Evolutionary conservation across 1,139 yeast species (phyloP).

Genomic region (Saccharomyces hybrid): DNA sequence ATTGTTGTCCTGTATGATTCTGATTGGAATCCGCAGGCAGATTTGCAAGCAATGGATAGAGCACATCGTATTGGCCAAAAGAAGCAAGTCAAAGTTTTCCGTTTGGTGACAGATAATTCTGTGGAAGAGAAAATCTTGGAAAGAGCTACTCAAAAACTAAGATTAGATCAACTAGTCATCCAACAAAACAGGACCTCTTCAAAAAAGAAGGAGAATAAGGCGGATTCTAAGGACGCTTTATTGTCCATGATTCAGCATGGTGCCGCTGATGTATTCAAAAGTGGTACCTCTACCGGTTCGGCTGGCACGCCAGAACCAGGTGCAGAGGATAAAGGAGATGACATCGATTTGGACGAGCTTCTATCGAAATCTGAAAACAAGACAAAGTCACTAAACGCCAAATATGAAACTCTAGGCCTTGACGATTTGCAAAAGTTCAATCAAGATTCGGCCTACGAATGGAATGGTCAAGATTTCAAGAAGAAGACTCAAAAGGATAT

Average conservation of each 20-base stretch:
- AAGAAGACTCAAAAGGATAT: conserved; percentile 48
- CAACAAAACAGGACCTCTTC: conserved; percentile 74
- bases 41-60: conserved; percentile 97
- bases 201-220: conserved; percentile 40
- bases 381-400: conserved; percentile 67
- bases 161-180: conserved; percentile 90
- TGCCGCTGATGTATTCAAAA: conserved; percentile 76
- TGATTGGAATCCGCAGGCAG: conserved; percentile 99
- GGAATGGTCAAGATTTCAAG: conserved; percentile 80
- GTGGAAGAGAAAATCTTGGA: conserved; percentile 94
- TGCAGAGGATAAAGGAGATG: conserved; percentile 30
- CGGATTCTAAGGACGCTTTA: conserved; percentile 71
- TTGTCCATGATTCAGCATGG: conserved; percentile 96
- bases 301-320: conserved; percentile 32
- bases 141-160: conserved; percentile 88
- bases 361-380: conserved; percentile 72
- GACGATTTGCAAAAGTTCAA: conserved; percentile 84
- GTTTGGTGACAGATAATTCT: conserved; percentile 93
- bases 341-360: conserved; percentile 75
- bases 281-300: conserved; percentile 19
- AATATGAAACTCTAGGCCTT: conserved; percentile 76
- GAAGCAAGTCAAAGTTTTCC: conserved; percentile 84
- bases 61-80: conserved; percentile 98
- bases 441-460: conserved; percentile 63
- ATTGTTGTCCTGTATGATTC: conserved; percentile 85